Percentiles rank a stretch among this genome's conserved stretches.
These are phyloP conservation scores for Colletotrichum sp. DNA, from an alignment of 2,329 filamentous ascomycete genomes.

Conservation along the genomic window DNA sequence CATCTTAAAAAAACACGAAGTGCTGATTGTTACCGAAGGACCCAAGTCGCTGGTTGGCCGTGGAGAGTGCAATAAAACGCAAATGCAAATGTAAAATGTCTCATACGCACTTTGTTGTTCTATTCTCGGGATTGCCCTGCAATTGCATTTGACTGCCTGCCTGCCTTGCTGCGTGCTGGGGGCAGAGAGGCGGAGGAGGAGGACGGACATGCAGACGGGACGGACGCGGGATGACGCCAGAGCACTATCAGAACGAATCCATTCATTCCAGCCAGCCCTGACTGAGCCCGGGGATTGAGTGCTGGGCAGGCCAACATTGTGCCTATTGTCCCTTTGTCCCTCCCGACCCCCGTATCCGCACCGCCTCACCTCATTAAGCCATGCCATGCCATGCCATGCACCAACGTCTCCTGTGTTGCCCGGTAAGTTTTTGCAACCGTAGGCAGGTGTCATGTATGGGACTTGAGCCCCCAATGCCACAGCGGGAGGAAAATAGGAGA, in stretches of 20 bases:
- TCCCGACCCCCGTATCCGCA: not conserved
- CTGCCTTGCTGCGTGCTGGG: not conserved
- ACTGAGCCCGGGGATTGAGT: not conserved
- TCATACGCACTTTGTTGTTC: not conserved
- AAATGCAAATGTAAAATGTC: not conserved
- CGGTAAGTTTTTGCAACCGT: not conserved
- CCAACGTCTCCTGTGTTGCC: not conserved
- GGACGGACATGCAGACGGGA: not conserved
- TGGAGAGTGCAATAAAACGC: not conserved
- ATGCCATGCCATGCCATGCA: not conserved
- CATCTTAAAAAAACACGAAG: not conserved
- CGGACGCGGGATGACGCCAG: slow-evolving; percentile 4
- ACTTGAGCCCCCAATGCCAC: not conserved
- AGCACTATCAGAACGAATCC: not conserved
- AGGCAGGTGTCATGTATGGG: not conserved
- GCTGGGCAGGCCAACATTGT: not conserved
- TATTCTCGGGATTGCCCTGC: not conserved
- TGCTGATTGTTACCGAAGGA: not conserved
- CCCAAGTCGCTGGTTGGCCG: not conserved
- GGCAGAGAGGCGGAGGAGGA: not conserved
- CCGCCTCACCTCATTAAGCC: not conserved
- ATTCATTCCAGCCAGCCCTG: not conserved
- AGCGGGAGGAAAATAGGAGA: not conserved
- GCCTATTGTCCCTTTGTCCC: not conserved
- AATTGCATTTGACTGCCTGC: not conserved